Evolutionary conservation across 2,329 filamentous ascomycete species (phyloP), one percentile per base, ranked within the genome.

Genomic region (Verticillium longisporum): DNA sequence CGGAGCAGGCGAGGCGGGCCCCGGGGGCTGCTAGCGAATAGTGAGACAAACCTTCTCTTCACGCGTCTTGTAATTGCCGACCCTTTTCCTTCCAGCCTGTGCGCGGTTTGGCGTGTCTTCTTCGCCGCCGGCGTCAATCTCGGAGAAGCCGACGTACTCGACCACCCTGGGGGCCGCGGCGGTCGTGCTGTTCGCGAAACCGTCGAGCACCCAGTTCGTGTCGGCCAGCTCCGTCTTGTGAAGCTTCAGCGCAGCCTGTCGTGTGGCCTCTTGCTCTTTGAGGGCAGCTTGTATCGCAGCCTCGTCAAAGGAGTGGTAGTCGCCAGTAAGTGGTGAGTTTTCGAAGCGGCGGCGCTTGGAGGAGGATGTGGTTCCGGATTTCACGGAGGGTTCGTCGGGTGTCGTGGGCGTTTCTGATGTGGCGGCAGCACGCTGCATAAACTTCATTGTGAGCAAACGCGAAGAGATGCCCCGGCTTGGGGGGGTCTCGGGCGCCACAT

Each of bases 361-460:
- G 62, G 74, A 81, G 69, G 72, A 83, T 53, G 45, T 53, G 45
- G 38, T 45, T 14, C 15, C 38, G 15, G 38, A 45, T n/a, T 45
- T 45, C 14, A 14, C 38, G 18, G 81, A 78, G 21, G 83, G 80
- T 57, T 76, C 75, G 68, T 78, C 70, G 65, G 83, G 73, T 62
- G 77, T 53, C 3, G 41, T 37, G 60, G 68, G 68, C 62, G 80
- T 74, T 3, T 79, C 78, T 18, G 78, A 72, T 58, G 74, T 70
- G 57, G 88, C 86, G 57, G 87, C 89, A 64, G 90, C 90, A 69
- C 93, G 86, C 80, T 96, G 93, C 93, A 97, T 97, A 73, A 97
- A 97, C 79, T 96, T 96, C 92, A 97, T 97, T 41, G 90, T 93
- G 71, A 96, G 82, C 56, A 97, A 87, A 67, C 92, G 88, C 62